Conservation (phyloP, 345 rosid species). For the Turnera subulata region DNA sequence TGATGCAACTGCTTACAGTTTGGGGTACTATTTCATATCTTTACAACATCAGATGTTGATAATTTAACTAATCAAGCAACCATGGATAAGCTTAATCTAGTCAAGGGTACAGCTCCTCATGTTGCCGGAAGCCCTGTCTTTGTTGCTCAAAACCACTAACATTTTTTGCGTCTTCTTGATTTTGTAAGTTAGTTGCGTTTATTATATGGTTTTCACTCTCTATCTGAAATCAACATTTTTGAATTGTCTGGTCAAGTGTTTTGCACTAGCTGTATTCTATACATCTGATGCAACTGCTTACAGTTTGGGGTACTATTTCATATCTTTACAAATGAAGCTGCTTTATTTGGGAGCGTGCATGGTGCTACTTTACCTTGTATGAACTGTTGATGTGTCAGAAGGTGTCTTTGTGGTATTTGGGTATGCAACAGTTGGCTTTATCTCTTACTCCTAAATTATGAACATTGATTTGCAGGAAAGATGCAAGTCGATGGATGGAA, state of each 20-base stretch:
- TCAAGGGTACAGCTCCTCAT: slow-evolving; percentile 6
- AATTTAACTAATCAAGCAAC: slow-evolving; percentile 10
- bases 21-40: no score
- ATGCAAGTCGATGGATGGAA: no score
- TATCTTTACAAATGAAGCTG: no score
- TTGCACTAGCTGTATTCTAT: neutral
- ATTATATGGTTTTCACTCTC: neutral
- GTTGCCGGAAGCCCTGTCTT: slow-evolving; percentile 3
- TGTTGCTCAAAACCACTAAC: slow-evolving; percentile 7
- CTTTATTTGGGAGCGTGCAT: no score
- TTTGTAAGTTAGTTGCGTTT: slow-evolving; percentile 16
- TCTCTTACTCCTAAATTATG: no score
- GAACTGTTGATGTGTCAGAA: neutral
- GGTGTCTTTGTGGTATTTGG: neutral
- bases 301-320: no score
- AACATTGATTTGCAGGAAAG: no score
- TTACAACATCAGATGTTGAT: slow-evolving; percentile 15
- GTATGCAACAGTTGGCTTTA: no score
- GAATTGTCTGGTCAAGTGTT: neutral
- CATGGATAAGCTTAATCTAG: neutral
- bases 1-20: no score
- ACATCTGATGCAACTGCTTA: no score
- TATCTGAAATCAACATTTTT: neutral
- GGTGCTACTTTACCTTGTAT: slow-evolving; percentile 1
- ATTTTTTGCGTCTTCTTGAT: slow-evolving; percentile 8